A percentile compares a stretch with the other conserved stretches of the same genome.
These are phyloP conservation scores for Arabis hirsuta DNA, from an alignment of 345 rosid genomes.

Conservation along the genomic window DNA sequence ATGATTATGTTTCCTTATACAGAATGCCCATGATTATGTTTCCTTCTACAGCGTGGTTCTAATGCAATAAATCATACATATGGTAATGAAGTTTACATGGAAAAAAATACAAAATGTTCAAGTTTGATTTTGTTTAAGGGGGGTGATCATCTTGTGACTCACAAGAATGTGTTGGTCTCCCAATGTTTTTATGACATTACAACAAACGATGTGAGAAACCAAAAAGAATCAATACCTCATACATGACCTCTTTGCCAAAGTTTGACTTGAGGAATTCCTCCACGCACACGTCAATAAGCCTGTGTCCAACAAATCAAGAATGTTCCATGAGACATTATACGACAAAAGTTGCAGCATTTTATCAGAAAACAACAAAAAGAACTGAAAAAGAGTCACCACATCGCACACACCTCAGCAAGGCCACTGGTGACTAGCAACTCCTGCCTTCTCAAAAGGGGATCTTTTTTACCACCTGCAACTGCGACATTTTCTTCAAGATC, in stretches of 20 bases:
- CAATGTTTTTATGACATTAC: conserved; percentile 1
- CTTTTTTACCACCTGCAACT: conserved; percentile 72
- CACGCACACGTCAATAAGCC: conserved; percentile 63
- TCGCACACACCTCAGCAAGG: conserved; percentile 82
- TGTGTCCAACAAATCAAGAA: conserved; percentile 57
- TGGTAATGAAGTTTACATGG: too few species aligned
- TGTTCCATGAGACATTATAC: conserved; percentile 17
- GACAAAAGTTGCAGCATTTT: conserved; percentile 11
- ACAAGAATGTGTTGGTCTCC: neutral
- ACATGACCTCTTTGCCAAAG: conserved; percentile 75
- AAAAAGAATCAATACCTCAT: conserved; percentile 59
- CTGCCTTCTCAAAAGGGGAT: conserved; percentile 70
- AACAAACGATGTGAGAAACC: conserved; percentile 2
- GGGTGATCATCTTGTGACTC: too few species aligned
- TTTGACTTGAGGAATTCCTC: conserved; percentile 78
- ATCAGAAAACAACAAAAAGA: conserved; percentile 23
- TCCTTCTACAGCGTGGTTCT: too few species aligned
- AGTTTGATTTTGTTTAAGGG: too few species aligned
- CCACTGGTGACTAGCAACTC: conserved; percentile 80
- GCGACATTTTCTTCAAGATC: conserved; percentile 44
- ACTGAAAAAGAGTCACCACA: conserved; percentile 1
- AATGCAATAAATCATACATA: too few species aligned
- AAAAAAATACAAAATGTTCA: too few species aligned
- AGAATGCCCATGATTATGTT: too few species aligned
- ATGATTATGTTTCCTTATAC: too few species aligned